Evolutionary conservation across 1,139 yeast genomes (phyloP).

Genomic region (Yarrowia galli): DNA sequence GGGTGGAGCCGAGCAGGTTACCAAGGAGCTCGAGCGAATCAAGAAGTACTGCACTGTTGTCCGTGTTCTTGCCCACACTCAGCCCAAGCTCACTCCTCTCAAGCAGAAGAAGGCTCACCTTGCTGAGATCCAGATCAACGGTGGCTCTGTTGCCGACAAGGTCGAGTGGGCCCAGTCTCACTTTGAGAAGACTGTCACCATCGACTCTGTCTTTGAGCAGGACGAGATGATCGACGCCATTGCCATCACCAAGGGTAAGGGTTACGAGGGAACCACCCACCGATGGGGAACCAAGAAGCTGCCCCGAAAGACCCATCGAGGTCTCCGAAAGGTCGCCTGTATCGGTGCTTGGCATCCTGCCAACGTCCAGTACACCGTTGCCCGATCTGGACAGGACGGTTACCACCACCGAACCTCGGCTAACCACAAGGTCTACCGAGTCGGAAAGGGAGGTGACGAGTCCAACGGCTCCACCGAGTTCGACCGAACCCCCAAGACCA

Average conservation of each 20-base stretch:
- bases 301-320: slow-evolving; percentile 99
- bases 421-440: slow-evolving; percentile 99
- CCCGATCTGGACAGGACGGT: slow-evolving; percentile 99
- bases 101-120: slow-evolving; percentile 99
- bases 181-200: slow-evolving; percentile 98
- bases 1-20: slow-evolving; percentile 84
- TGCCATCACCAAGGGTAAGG: slow-evolving; percentile 99
- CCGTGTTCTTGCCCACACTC: slow-evolving; percentile 99
- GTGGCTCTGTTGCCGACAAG: slow-evolving; percentile 98
- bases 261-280: slow-evolving; percentile 99
- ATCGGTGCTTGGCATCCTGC: slow-evolving; percentile 99
- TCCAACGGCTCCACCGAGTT: slow-evolving; percentile 94
- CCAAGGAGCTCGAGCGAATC: slow-evolving; percentile 98
- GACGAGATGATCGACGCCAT: slow-evolving; percentile 98
- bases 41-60: slow-evolving; percentile 98
- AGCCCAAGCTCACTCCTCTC: slow-evolving; percentile 99
- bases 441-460: slow-evolving; percentile 96
- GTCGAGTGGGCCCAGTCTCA: slow-evolving; percentile 99
- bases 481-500: slow-evolving; percentile 99
- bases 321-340: slow-evolving; percentile 99
- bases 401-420: slow-evolving; percentile 99
- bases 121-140: slow-evolving; percentile 99
- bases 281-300: slow-evolving; percentile 99
- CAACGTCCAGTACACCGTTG: slow-evolving; percentile 99
- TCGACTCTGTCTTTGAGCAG: slow-evolving; percentile 96